Conservation (phyloP, 306 rosid genomes). For the Dicorynia guianensis region DNA sequence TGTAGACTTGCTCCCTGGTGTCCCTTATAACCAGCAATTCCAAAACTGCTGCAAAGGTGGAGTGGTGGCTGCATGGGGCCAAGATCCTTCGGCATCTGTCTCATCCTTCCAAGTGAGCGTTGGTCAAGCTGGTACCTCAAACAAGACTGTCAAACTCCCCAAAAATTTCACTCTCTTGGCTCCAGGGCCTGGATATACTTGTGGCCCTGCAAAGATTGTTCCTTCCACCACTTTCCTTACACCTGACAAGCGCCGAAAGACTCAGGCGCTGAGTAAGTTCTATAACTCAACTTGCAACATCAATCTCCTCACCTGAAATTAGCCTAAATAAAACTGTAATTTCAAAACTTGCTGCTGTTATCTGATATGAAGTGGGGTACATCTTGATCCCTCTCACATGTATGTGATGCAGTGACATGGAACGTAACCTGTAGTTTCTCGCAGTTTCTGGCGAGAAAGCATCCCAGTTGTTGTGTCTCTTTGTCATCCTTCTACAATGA, state of each 20-base stretch:
- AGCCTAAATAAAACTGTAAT: too few relatives aligned
- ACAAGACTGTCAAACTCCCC: conserved; percentile 89
- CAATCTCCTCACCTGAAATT: not conserved
- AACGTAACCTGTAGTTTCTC: conserved; percentile 96
- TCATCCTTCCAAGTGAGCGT: conserved; percentile 88
- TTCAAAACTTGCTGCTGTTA: too few relatives aligned
- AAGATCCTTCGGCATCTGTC: conserved; percentile 75
- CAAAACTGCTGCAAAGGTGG: conserved; percentile 94
- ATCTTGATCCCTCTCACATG: not conserved
- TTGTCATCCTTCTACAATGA: conserved; percentile 90
- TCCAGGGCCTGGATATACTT: conserved; percentile 97
- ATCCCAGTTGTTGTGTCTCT: conserved; percentile 89
- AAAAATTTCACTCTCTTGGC: conserved; percentile 84
- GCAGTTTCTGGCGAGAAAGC: conserved; percentile 81
- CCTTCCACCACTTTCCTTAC: conserved; percentile 82
- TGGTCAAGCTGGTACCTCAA: conserved; percentile 84
- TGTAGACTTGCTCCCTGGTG: conserved; percentile 92
- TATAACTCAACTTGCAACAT: not conserved
- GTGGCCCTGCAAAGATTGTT: conserved; percentile 88
- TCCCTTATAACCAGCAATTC: conserved; percentile 93
- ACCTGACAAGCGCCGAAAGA: conserved; percentile 83
- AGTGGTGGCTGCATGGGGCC: conserved; percentile 93
- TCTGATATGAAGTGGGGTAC: too few relatives aligned
- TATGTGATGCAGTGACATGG: conserved; percentile 88
- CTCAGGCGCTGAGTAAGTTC: conserved; percentile 86